Evolutionary conservation across 371 early-diverging fungal species (phyloP), one percentile per base, ranked within the genome.

Genomic region (Rhizopus stolonifer): DNA sequence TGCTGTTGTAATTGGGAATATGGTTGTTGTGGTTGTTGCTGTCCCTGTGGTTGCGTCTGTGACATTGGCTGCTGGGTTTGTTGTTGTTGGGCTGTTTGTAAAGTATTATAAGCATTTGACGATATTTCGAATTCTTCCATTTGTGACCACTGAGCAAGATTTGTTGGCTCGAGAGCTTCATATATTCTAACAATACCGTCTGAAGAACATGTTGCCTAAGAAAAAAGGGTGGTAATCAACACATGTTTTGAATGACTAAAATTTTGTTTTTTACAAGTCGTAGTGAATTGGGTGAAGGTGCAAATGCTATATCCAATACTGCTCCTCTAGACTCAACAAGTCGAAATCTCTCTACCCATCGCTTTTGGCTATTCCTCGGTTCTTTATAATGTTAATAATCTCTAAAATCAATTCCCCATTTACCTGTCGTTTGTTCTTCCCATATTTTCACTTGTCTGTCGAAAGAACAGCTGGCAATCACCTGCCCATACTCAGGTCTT

Each of bases 401-500:
- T 29, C 10, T 29, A 4, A 4, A 10, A 29, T 4, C 31, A 29
- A 19, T 45, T 31, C 6, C 19, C 22, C 7, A 26, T 46, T 65
- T 71, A 87, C 87, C 89, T 43, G 80, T 68, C 29, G 88, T 85
- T 46, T 86, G 84, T 65, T 95, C 95, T 60, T 94, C 93, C 92
- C 93, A 95, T 18, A 97, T 88, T 54, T 86, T 82, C 3, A 95
- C 91, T 18, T 87, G 86, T 22, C 93, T 77, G 68, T 97, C 97
- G 60, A 93, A 87, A 17, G 95, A 94, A 56, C 93, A 93, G 9
- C 92, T 87, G 1, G 96, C 96, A 53, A 97, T 77, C 4, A 95
- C 81, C 60, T 91, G 90, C 1, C 96, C 96, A 60, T 87, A 95
- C 63, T 95, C 95, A 7, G 97, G 96, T 73, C 93, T 90, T 8